A percentile compares a stretch with the other conserved stretches of the same genome.
phyloP scores from a whole-genome alignment of 371 early-diverging fungal genomes.

The Apophysomyces trapeziformis region DNA sequence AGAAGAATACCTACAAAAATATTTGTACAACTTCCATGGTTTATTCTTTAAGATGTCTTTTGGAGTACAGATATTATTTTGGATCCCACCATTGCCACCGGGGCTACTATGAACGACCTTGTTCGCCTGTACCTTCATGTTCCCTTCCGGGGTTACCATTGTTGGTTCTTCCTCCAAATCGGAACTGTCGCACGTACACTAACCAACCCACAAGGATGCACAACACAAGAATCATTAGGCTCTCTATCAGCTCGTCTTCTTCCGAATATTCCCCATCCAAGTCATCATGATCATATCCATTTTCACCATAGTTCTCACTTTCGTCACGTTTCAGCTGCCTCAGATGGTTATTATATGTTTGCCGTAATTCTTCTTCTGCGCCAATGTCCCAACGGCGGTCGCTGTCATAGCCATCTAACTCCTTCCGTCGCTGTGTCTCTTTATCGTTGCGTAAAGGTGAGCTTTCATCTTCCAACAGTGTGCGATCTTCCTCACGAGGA shows the following conservation, averaged over 20 bases:
- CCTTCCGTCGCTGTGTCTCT: constrained; percentile 27
- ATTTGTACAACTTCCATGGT: too few relatives aligned
- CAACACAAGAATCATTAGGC: constrained; percentile 56
- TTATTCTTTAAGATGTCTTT: too few relatives aligned
- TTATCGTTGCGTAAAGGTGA: constrained; percentile 13
- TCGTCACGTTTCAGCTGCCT: constrained; percentile 44
- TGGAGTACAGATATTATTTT: neutral
- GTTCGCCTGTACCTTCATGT: constrained; percentile 3
- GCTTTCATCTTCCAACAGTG: constrained; percentile 8
- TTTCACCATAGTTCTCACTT: constrained; percentile 23
- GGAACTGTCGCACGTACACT: constrained; percentile 67
- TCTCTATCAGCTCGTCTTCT: constrained; percentile 62
- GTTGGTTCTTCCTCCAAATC: constrained; percentile 43
- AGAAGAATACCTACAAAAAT: too few relatives aligned
- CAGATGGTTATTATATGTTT: constrained; percentile 39
- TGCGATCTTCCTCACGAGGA: constrained; percentile 23
- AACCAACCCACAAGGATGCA: constrained; percentile 66
- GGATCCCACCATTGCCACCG: constrained; percentile 1
- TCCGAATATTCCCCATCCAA: constrained; percentile 43
- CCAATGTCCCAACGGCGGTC: constrained; percentile 30
- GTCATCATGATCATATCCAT: constrained; percentile 25
- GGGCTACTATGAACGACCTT: constrained; percentile 5
- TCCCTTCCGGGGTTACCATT: neutral
- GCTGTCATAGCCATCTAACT: constrained; percentile 26
- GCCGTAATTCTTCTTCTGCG: constrained; percentile 45